Evolutionary conservation across 2,329 filamentous ascomycete species (phyloP).

Genomic region (Passalora sequoiae): DNA sequence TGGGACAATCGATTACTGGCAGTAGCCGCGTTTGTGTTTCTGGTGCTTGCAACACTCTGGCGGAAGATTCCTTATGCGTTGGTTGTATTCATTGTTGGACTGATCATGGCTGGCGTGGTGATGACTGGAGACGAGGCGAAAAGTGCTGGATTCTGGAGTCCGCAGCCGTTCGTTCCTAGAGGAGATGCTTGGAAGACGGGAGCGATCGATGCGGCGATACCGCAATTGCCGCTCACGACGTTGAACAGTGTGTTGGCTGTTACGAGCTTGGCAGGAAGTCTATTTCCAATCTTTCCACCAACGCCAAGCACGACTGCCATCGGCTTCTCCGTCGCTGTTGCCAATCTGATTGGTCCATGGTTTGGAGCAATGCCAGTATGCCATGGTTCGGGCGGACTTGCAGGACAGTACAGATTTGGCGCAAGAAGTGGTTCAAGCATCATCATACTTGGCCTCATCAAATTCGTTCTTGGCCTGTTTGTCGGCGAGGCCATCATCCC

Average conservation of each 20-base stretch:
- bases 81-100: slow-evolving; percentile 61
- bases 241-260: slow-evolving; percentile 91
- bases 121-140: slow-evolving; percentile 29
- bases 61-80: slow-evolving; percentile 73
- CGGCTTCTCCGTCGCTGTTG: slow-evolving; percentile 72
- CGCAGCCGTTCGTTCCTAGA: slow-evolving; percentile 47
- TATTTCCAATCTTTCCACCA: slow-evolving; percentile 55
- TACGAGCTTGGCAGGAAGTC: slow-evolving; percentile 68
- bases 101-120: slow-evolving; percentile 53
- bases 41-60: slow-evolving; percentile 62
- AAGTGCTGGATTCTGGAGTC: slow-evolving; percentile 52
- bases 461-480: slow-evolving; percentile 68
- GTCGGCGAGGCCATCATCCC: slow-evolving; percentile 69
- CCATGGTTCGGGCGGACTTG: slow-evolving; percentile 85
- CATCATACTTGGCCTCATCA: slow-evolving; percentile 70
- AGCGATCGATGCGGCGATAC: slow-evolving; percentile 64
- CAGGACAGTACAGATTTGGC: slow-evolving; percentile 86
- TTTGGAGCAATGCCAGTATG: slow-evolving; percentile 95
- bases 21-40: slow-evolving; percentile 63
- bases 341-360: slow-evolving; percentile 84
- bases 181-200: slow-evolving; percentile 48
- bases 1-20: slow-evolving; percentile 78
- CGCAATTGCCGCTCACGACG: slow-evolving; percentile 84
- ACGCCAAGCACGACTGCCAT: slow-evolving; percentile 69
- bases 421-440: slow-evolving; percentile 81